Percentiles rank a stretch among this genome's conserved stretches.
Evolutionary conservation across 352 stramenopile species (phyloP).

Genomic region (Globisporangium paroecandrum): DNA sequence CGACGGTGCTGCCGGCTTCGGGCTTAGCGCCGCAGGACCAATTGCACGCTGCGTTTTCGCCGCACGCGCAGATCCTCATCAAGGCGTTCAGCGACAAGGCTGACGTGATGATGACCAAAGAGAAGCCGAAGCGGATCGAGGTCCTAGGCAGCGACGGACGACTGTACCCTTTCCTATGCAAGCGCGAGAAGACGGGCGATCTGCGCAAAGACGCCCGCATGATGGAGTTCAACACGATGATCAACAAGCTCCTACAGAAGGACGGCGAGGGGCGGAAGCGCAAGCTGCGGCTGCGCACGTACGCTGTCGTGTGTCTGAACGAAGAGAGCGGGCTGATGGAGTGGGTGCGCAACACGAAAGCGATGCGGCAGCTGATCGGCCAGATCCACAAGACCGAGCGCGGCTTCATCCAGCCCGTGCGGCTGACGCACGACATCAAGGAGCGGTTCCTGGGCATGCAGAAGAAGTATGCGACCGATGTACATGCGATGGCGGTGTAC

Average conservation of each 20-base stretch:
- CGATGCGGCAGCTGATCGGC: constrained; percentile 87
- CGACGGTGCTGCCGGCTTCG: constrained; percentile 65
- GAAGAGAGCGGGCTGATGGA: constrained; percentile 99
- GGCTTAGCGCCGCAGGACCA: constrained; percentile 55
- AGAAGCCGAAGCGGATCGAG: constrained; percentile 98
- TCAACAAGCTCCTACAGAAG: constrained; percentile 98
- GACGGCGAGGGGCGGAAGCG: constrained; percentile 87
- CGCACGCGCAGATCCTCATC: constrained; percentile 82
- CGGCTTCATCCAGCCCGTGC: constrained; percentile 76
- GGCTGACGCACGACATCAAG: constrained; percentile 79
- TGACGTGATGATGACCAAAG: constrained; percentile 98
- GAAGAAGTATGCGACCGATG: constrained; percentile 76
- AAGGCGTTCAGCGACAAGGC: constrained; percentile 87
- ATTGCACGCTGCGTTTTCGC: constrained; percentile 53
- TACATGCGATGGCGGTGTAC: constrained; percentile 71
- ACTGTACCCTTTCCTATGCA: constrained; percentile 91
- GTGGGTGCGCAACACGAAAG: constrained; percentile 98
- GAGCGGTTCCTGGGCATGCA: constrained; percentile 88
- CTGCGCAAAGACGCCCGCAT: constrained; percentile 99
- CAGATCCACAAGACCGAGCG: constrained; percentile 88
- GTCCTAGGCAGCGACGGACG: constrained; percentile 72
- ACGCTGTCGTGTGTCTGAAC: constrained; percentile 98
- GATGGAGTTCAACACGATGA: constrained; percentile 99
- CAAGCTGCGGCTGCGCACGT: constrained; percentile 96
- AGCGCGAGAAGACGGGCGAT: constrained; percentile 98